Evolutionary conservation across 177 flowering plant genomes (phyloP).

Genomic region (Vitis hybrid): DNA sequence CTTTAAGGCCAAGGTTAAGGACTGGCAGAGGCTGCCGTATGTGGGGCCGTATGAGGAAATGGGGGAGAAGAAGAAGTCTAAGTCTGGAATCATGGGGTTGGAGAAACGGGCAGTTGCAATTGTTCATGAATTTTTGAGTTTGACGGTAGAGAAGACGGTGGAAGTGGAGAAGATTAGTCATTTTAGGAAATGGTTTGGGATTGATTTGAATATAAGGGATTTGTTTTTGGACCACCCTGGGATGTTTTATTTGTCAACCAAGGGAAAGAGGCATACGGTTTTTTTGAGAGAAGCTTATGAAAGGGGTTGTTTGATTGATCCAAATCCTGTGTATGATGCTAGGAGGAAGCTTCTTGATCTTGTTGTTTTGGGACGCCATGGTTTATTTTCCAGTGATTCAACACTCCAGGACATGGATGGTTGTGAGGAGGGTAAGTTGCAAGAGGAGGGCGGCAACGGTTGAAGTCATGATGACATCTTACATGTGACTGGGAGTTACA

Average conservation of each 20-base stretch:
- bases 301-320: conserved; percentile 63
- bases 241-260: conserved; percentile 79
- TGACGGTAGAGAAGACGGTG: conserved; percentile 95
- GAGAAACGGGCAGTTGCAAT: conserved; percentile 90
- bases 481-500: too few relatives aligned
- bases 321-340: conserved; percentile 72
- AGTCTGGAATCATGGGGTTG: conserved; percentile 38
- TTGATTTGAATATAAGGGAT: conserved; percentile 84
- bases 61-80: conserved; percentile 33
- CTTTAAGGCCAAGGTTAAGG: conserved; percentile 68
- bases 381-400: conserved; percentile 13
- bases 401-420: too few relatives aligned
- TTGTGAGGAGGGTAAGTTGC: too few relatives aligned
- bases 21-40: conserved; percentile 79
- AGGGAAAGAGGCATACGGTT: conserved; percentile 75
- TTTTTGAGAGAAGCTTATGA: conserved; percentile 91
- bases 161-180: conserved; percentile 97
- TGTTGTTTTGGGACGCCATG: conserved; percentile 65
- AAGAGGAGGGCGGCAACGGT: too few relatives aligned
- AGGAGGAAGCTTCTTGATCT: conserved; percentile 87
- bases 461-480: too few relatives aligned
- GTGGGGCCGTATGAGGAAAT: conserved; percentile 73
- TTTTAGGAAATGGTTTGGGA: conserved; percentile 81
- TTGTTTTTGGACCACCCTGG: conserved; percentile 90
- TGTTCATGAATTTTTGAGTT: conserved; percentile 83